A percentile compares a stretch with the other conserved stretches of the same genome.
Conservation (phyloP, 2,329 filamentous ascomycete genomes). For the Ophiostoma fasciatum region DNA sequence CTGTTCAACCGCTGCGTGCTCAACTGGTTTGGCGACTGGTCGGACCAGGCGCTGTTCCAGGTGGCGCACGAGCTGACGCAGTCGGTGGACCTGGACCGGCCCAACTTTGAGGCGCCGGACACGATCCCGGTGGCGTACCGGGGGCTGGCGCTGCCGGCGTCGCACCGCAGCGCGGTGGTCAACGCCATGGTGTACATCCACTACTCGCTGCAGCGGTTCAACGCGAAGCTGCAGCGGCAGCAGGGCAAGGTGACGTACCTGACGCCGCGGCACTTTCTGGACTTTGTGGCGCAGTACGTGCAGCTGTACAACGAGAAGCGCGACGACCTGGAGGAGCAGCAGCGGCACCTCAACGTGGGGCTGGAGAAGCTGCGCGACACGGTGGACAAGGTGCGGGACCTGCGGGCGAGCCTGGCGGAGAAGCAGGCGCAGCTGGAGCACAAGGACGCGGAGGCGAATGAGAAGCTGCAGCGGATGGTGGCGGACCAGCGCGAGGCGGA, state of each 20-base stretch:
- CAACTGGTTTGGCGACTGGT: slow-evolving; percentile 99
- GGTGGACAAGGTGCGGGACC: slow-evolving; percentile 88
- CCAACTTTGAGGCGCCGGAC: slow-evolving; percentile 74
- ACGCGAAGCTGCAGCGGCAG: slow-evolving; percentile 73
- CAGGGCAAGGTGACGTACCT: slow-evolving; percentile 87
- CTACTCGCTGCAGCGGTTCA: slow-evolving; percentile 84
- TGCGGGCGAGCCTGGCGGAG: slow-evolving; percentile 77
- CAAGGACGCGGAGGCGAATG: slow-evolving; percentile 90
- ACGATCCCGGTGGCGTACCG: slow-evolving; percentile 88
- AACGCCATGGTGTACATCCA: slow-evolving; percentile 99
- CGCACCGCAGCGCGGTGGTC: slow-evolving; percentile 80
- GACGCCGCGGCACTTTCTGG: slow-evolving; percentile 90
- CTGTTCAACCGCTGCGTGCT: slow-evolving; percentile 98
- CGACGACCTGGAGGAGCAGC: slow-evolving; percentile 95
- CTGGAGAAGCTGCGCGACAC: slow-evolving; percentile 95
- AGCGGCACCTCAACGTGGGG: slow-evolving; percentile 94
- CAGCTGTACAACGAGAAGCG: slow-evolving; percentile 96
- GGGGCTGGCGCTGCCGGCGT: slow-evolving; percentile 67
- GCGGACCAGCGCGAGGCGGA: slow-evolving; percentile 91
- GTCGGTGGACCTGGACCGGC: slow-evolving; percentile 84
- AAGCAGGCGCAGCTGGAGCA: slow-evolving; percentile 88
- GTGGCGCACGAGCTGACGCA: slow-evolving; percentile 91
- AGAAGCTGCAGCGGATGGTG: slow-evolving; percentile 95
- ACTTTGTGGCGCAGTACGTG: slow-evolving; percentile 96
- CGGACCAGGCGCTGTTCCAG: slow-evolving; percentile 95